Percentiles rank a stretch among this genome's conserved stretches.
These are phyloP conservation scores for Leccinellum albellum DNA, from an alignment of 768 basidiomycete species.

Conservation along the genomic window DNA sequence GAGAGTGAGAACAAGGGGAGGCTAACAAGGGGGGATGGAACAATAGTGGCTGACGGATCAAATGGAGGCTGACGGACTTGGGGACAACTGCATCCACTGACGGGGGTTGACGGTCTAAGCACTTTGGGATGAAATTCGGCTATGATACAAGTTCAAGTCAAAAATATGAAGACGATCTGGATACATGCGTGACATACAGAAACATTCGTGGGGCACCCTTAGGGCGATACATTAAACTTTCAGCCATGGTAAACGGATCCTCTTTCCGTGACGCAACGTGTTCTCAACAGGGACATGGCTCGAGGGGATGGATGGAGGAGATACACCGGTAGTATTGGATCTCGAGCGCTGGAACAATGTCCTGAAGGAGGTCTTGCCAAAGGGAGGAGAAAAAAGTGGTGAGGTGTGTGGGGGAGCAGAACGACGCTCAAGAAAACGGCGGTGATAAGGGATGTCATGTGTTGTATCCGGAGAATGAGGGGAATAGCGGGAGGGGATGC, in stretches of 20 bases:
- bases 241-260: constrained; percentile 29
- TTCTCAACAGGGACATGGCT: constrained; percentile 20
- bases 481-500: constrained; percentile 17
- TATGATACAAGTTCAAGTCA: constrained; percentile 10
- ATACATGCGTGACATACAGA: constrained; percentile 25
- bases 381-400: constrained; percentile 13
- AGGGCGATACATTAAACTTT: constrained; percentile 23
- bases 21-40: constrained; percentile 1
- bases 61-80: constrained; percentile 22
- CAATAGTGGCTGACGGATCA: constrained; percentile 19
- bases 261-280: constrained; percentile 25
- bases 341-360: constrained; percentile 28
- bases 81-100: neutral
- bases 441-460: constrained; percentile 6
- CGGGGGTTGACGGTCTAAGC: neutral
- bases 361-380: constrained; percentile 22
- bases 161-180: constrained; percentile 6
- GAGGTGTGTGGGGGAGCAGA: constrained; percentile 18
- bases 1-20: constrained; percentile 3
- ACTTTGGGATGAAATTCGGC: neutral
- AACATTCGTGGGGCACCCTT: constrained; percentile 4
- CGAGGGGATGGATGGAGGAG: constrained; percentile 14
- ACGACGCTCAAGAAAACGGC: constrained; percentile 9
- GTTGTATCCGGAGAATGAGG: constrained; percentile 2
- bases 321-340: constrained; percentile 16